These are phyloP conservation scores for Przewalskia tangutica DNA, from an alignment of 257 asterid genomes.

Conservation along the genomic window DNA sequence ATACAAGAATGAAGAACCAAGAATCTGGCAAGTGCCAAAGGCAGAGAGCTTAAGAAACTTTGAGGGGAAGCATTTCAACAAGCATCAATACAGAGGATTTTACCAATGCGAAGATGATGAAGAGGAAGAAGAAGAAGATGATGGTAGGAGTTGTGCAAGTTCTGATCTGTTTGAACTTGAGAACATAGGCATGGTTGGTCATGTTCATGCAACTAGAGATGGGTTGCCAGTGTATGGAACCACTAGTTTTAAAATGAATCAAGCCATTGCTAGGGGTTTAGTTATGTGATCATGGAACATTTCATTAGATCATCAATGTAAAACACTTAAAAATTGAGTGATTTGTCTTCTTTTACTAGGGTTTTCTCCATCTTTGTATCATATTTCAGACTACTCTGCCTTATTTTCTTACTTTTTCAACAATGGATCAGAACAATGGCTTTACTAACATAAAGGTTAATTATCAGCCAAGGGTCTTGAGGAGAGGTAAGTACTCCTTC, in stretches of 20 bases:
- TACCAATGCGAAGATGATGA: constrained; percentile 1
- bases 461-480: background rate
- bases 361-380: background rate
- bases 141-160: constrained; percentile 50
- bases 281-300: constrained; percentile 14
- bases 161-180: constrained; percentile 91
- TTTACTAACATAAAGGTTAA: background rate
- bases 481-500: background rate
- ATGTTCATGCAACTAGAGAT: constrained; percentile 30
- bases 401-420: background rate
- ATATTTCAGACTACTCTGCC: background rate
- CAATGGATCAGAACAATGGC: background rate
- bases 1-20: constrained; percentile 12
- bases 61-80: constrained; percentile 23
- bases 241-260: constrained; percentile 52
- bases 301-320: constrained; percentile 1
- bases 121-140: constrained; percentile 2
- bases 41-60: constrained; percentile 28
- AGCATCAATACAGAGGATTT: constrained; percentile 24
- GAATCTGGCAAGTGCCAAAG: constrained; percentile 5
- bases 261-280: constrained; percentile 46
- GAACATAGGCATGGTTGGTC: constrained; percentile 40
- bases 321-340: background rate
- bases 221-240: constrained; percentile 82
- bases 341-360: background rate